Base-by-base conservation (phyloP, 768 basidiomycete genomes). In the Kwoniella dejecticola region DNA sequence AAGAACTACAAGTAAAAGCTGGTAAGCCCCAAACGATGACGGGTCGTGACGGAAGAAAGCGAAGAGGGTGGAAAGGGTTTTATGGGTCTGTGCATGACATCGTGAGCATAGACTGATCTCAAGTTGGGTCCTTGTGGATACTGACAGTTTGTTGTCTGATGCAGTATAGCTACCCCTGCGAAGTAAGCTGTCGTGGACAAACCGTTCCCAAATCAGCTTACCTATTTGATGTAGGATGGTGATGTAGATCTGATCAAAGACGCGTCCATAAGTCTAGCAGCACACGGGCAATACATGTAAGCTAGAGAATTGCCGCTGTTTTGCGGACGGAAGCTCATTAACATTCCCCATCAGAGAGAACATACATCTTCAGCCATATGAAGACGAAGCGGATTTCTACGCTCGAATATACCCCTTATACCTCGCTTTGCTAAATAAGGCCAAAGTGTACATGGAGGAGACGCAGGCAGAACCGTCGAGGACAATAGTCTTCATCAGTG, bases 31-130 rank as follows among this genome's bases (percentile, higher is more conserved):
- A 63, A 26, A 62, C 64, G 7, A 50, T 24, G 12, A 54, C 55
- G 10, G 66, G 66, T 4, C 62, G 59, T 21, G 66, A 67, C 49
- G 66, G 64, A 8, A 71, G 76, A 75, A 2, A 84, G 84, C 66
- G 69, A 62, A 26, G 68, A 64, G 55, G 71, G 19, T 59, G 75
- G 75, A 63, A 82, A 67, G 27, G 84, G 81, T 96, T 87, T 76
- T 99, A 97, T 61, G 91, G 90, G 0, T 93, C 90, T 10, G 81
- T 94, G n/a, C 95, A 99, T 73, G 95, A 98, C 67, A 85, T 97
- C 44, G 82, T 12, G n/a, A 13, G 52, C 31, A 2, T 7, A 13
- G 15, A 4, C 21, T 1, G 1, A 27, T 38, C 26, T 15, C 17
- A n/a, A 54, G 23, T n/a, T 30, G 17, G 19, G 13, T 21, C 29